Percentiles rank a stretch among this genome's conserved stretches.
phyloP scores from a whole-genome alignment of 768 basidiomycete genomes.

The Pleurotus sapidus region DNA sequence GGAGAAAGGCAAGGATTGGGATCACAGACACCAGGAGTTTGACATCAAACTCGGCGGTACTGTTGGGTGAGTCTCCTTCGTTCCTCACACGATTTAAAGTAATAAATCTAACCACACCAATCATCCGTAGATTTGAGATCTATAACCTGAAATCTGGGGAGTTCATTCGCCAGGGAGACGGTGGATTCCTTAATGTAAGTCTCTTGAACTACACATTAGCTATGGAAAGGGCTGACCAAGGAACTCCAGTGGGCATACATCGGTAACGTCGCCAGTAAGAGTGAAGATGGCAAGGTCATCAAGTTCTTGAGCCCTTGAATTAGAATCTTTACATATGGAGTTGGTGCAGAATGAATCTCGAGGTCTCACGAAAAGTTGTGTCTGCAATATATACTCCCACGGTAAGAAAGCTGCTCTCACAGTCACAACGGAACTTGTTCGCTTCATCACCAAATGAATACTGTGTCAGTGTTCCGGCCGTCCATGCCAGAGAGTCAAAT shows the following conservation, averaged over 20 bases:
- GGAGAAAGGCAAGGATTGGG: slow-evolving; percentile 3
- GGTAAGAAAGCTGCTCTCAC: too few species aligned
- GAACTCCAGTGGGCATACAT: neutral
- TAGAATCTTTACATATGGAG: too few species aligned
- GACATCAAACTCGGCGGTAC: slow-evolving; percentile 8
- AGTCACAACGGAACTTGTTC: too few species aligned
- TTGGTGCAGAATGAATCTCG: too few species aligned
- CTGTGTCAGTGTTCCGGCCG: too few species aligned
- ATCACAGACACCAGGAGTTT: slow-evolving; percentile 11
- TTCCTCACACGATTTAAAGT: too few species aligned
- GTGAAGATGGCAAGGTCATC: neutral
- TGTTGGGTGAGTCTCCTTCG: slow-evolving; percentile 4
- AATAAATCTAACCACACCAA: neutral
- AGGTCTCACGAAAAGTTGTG: too few species aligned
- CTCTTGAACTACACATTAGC: neutral
- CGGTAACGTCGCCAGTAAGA: neutral
- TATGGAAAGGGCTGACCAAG: neutral
- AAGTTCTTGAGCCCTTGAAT: too few species aligned
- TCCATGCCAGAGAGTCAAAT: too few species aligned
- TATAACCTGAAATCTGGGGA: slow-evolving; percentile 3
- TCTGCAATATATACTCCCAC: too few species aligned
- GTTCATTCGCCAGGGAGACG: slow-evolving; percentile 1
- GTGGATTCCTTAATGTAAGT: slow-evolving; percentile 4
- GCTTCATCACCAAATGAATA: too few species aligned
- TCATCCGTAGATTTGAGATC: slow-evolving; percentile 6